phyloP scores from a whole-genome alignment of 495 filamentous ascomycete species.

The Penicillium chermesinum region DNA sequence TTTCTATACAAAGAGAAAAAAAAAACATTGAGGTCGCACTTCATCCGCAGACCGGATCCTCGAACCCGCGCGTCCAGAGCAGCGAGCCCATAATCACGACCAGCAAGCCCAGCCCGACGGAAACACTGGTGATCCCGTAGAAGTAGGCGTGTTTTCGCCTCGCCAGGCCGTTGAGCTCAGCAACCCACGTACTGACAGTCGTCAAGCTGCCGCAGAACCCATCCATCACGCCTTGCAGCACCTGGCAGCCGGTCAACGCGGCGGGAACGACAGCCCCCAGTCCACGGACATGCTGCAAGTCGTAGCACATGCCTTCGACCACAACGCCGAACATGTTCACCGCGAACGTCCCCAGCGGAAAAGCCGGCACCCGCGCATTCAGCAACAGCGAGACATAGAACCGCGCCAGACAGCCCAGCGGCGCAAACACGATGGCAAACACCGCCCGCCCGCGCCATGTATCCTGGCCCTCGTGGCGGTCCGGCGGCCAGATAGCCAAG shows the following conservation, averaged over 20 bases:
- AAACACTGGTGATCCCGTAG: constrained; percentile 67
- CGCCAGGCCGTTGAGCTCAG: constrained; percentile 65
- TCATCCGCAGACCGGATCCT: constrained; percentile 42
- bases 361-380: constrained; percentile 60
- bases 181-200: constrained; percentile 90
- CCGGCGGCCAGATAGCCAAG: constrained; percentile 69
- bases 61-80: constrained; percentile 67
- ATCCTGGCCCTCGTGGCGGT: constrained; percentile 35
- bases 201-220: constrained; percentile 89
- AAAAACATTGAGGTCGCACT: not conserved
- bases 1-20: too few species aligned
- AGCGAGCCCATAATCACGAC: constrained; percentile 77
- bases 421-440: constrained; percentile 81
- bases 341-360: constrained; percentile 84
- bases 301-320: constrained; percentile 61
- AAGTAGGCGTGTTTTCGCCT: constrained; percentile 61
- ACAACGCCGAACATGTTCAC: constrained; percentile 77
- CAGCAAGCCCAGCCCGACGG: constrained; percentile 57
- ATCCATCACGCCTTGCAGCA: constrained; percentile 78
- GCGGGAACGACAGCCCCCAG: constrained; percentile 18
- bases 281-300: constrained; percentile 56
- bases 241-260: constrained; percentile 61
- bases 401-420: constrained; percentile 68
- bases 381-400: constrained; percentile 63
- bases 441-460: constrained; percentile 68